A percentile compares a stretch with the other conserved stretches of the same genome.
phyloP scores from a whole-genome alignment of 371 early-diverging fungal species.

The Neoconidiobolus thromboides region DNA sequence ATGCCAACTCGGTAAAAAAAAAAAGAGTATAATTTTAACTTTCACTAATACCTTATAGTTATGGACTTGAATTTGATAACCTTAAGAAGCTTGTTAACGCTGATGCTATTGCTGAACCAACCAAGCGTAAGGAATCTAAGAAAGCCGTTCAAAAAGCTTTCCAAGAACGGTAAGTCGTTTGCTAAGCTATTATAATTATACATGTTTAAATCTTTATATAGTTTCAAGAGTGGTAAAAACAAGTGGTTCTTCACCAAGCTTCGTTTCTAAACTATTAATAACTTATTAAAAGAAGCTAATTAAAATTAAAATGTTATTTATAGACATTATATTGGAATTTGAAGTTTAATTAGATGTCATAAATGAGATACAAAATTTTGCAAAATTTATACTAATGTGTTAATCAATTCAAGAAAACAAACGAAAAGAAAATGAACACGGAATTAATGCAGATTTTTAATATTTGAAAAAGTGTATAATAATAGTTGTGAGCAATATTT shows the following conservation, averaged over 20 bases:
- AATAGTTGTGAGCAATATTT: no score
- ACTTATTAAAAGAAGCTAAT: no score
- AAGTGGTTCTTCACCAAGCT: conserved; percentile 99
- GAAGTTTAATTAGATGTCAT: no score
- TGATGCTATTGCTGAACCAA: conserved; percentile 84
- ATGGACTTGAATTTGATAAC: conserved; percentile 66
- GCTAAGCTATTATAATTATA: not conserved
- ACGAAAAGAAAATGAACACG: no score
- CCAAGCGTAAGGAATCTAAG: conserved; percentile 76
- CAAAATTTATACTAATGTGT: no score
- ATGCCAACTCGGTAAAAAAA: conserved; percentile 74
- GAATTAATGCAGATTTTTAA: no score
- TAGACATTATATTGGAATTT: no score
- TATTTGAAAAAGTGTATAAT: no score
- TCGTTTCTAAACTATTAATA: conserved; percentile 51
- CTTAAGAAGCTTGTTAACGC: conserved; percentile 70
- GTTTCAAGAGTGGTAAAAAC: conserved; percentile 93
- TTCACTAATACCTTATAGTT: conserved; percentile 12
- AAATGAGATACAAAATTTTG: no score
- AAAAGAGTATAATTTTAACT: no score
- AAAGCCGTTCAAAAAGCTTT: conserved; percentile 87
- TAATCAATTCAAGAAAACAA: no score
- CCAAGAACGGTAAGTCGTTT: conserved; percentile 48
- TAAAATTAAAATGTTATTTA: no score
- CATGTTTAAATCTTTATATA: conserved; percentile 7